These are phyloP conservation scores for Pseudonectria foliicola DNA, from an alignment of 2,329 filamentous ascomycete species.

Conservation along the genomic window DNA sequence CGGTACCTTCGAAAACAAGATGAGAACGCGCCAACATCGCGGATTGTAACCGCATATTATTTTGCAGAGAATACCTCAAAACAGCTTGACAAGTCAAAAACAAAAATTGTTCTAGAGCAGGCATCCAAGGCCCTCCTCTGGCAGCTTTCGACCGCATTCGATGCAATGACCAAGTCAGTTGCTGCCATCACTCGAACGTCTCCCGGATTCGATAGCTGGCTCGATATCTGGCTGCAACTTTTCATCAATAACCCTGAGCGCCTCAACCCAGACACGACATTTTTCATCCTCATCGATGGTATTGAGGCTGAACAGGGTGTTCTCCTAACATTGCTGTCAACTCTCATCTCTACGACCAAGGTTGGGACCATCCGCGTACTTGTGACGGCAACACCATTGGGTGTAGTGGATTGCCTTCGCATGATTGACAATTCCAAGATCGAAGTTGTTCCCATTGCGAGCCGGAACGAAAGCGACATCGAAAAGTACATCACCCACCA, in stretches of 20 bases:
- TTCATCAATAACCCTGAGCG: constrained; percentile 26
- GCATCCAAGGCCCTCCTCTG: constrained; percentile 14
- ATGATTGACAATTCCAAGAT: constrained; percentile 10
- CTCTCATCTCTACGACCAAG: constrained; percentile 11
- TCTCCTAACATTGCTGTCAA: constrained; percentile 18
- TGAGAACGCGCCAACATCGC: constrained; percentile 1
- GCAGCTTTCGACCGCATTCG: constrained; percentile 26
- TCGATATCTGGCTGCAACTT: constrained; percentile 25
- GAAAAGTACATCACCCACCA: constrained; percentile 23
- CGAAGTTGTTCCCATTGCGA: constrained; percentile 10
- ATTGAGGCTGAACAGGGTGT: constrained; percentile 14
- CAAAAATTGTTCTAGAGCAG: neutral
- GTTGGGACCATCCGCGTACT: constrained; percentile 20
- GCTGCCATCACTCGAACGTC: constrained; percentile 20
- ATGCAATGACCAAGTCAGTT: constrained; percentile 26
- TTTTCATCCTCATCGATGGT: constrained; percentile 27
- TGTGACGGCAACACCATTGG: constrained; percentile 18
- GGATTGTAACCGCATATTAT: constrained; percentile 5
- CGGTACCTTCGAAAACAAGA: constrained; percentile 19
- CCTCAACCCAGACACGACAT: constrained; percentile 21
- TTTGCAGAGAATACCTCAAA: constrained; percentile 4
- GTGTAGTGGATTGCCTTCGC: too few relatives aligned
- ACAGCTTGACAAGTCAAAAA: neutral
- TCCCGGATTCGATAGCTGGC: constrained; percentile 17
- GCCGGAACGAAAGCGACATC: constrained; percentile 21